These are phyloP conservation scores for Fusarium domesticum DNA, from an alignment of 2,329 filamentous ascomycete genomes.

Conservation along the genomic window DNA sequence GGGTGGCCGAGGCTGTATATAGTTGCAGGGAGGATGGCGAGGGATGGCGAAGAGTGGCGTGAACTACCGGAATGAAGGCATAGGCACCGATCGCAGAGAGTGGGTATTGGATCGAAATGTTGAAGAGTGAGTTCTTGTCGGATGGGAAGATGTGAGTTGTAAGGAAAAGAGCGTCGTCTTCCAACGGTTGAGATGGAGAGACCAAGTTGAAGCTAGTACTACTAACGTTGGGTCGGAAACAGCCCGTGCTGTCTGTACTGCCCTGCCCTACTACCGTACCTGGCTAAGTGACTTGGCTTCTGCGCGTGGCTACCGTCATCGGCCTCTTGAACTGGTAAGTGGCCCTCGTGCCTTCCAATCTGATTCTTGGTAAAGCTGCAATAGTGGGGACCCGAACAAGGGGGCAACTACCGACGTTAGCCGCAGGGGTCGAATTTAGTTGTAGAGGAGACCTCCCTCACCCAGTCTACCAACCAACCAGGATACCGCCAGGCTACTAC, in stretches of 20 bases:
- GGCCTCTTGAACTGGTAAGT: conserved; percentile 19
- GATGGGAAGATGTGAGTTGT: background rate
- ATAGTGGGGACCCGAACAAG: background rate
- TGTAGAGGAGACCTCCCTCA: background rate
- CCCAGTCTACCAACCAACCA: no score
- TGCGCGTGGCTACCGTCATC: conserved; percentile 18
- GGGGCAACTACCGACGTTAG: background rate
- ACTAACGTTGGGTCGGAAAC: background rate
- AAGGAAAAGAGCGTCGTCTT: conserved; percentile 1
- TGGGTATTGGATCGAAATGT: conserved; percentile 3
- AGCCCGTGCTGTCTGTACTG: no score
- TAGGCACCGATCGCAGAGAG: conserved; percentile 7
- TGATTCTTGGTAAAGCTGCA: background rate
- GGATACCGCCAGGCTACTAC: no score
- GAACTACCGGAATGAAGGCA: conserved; percentile 17
- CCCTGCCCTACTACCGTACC: no score
- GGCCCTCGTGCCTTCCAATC: conserved; percentile 5
- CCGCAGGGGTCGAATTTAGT: background rate
- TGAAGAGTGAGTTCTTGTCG: conserved; percentile 1
- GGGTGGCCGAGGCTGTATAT: conserved; percentile 5
- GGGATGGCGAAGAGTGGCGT: conserved; percentile 9
- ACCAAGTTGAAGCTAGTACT: conserved; percentile 13
- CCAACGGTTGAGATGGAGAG: conserved; percentile 2
- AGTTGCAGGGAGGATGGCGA: background rate
- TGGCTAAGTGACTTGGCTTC: conserved; percentile 19